phyloP scores from a whole-genome alignment of 139 green algal genomes.

The Tetradesmus lagerheimii region DNA sequence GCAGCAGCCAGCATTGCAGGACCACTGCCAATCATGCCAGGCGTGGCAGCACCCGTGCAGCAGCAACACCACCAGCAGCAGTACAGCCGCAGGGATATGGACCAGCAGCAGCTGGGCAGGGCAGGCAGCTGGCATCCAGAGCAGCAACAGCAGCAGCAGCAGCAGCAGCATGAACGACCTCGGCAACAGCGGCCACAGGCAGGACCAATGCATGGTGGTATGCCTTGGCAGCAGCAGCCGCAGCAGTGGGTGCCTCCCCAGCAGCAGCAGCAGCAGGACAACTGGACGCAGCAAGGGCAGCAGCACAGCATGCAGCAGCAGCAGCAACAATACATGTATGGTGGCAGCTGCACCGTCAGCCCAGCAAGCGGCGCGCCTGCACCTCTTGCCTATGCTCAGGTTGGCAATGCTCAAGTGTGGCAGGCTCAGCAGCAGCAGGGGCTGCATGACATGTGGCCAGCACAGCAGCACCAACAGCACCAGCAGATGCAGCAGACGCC shows the following conservation, averaged over 20 bases:
- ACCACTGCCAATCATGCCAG: not conserved
- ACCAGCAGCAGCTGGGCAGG: not conserved
- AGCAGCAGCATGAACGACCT: constrained; percentile 8
- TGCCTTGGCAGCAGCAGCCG: not conserved
- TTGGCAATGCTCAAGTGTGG: not conserved
- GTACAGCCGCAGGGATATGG: not conserved
- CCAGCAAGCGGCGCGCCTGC: not conserved
- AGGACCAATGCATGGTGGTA: not conserved
- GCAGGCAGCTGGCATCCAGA: not conserved
- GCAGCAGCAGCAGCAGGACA: not conserved
- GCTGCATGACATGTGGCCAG: not conserved
- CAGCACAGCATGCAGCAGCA: constrained; percentile 1
- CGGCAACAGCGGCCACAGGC: constrained; percentile 9
- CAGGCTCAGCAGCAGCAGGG: not conserved
- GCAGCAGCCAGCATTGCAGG: not conserved
- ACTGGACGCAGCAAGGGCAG: not conserved
- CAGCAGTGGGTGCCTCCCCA: not conserved
- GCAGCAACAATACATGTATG: not conserved
- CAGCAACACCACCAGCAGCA: constrained; percentile 41
- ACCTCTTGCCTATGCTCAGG: not conserved
- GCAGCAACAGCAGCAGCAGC: not conserved
- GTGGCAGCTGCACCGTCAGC: not conserved
- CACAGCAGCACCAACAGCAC: constrained; percentile 17
- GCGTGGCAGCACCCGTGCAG: not conserved
- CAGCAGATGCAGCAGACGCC: not conserved